These are phyloP conservation scores for Penicillium sclerotigenum DNA, from an alignment of 2,329 filamentous ascomycete genomes.

Conservation along the genomic window DNA sequence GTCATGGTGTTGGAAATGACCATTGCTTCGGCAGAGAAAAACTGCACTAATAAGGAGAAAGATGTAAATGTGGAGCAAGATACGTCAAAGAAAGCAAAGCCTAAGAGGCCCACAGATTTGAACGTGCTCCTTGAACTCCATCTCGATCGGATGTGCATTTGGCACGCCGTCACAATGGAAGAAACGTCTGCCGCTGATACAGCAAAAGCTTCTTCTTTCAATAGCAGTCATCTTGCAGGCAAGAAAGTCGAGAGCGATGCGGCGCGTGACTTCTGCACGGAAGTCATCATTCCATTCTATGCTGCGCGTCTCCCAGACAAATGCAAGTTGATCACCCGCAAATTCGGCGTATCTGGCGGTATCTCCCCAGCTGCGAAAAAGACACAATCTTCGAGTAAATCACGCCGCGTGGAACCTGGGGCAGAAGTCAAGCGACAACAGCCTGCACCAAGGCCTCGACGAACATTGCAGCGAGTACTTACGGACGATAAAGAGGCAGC, in stretches of 20 bases:
- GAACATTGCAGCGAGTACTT: slow-evolving; percentile 46
- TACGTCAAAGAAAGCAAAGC: slow-evolving; percentile 25
- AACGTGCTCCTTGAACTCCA: slow-evolving; percentile 46
- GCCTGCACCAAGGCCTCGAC: slow-evolving; percentile 29
- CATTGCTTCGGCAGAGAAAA: slow-evolving; percentile 18
- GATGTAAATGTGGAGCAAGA: slow-evolving; percentile 14
- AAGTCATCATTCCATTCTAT: slow-evolving; percentile 52
- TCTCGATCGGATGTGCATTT: slow-evolving; percentile 50
- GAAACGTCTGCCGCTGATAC: slow-evolving; percentile 32
- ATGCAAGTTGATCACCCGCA: slow-evolving; percentile 46
- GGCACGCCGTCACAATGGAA: slow-evolving; percentile 47
- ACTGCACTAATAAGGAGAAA: slow-evolving; percentile 17
- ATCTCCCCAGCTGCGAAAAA: slow-evolving; percentile 37
- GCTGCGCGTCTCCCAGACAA: slow-evolving; percentile 47
- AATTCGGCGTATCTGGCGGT: slow-evolving; percentile 45
- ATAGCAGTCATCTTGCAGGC: slow-evolving; percentile 27
- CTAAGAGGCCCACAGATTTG: slow-evolving; percentile 44
- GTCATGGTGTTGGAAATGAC: slow-evolving; percentile 43
- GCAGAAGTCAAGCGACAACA: slow-evolving; percentile 30
- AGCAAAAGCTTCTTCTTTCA: slow-evolving; percentile 26
- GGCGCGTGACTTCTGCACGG: slow-evolving; percentile 50
- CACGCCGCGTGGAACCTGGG: slow-evolving; percentile 31
- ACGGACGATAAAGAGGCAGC: slow-evolving; percentile 43
- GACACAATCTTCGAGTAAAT: slow-evolving; percentile 29
- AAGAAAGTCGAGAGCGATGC: slow-evolving; percentile 43